phyloP scores from a whole-genome alignment of 805 yeast species.

The Sungouiella blattae region DNA sequence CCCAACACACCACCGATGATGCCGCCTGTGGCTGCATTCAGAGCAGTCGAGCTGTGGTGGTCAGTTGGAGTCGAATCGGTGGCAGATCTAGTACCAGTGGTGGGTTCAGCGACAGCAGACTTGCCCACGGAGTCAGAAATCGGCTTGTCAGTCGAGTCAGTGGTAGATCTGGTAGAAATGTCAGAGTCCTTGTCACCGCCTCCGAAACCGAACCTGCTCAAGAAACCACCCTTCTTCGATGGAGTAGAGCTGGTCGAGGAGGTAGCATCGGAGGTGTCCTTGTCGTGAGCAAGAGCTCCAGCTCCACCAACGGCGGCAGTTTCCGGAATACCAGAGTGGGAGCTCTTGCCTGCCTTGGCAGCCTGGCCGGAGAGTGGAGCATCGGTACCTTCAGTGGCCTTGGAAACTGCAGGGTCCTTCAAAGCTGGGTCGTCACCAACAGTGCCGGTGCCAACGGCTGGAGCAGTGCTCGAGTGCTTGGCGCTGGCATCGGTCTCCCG shows the following conservation, averaged over 20 bases:
- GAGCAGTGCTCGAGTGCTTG: slow-evolving; percentile 1
- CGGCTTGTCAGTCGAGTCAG: neutral
- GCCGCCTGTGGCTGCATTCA: slow-evolving; percentile 3
- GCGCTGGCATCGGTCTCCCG: slow-evolving; percentile 3
- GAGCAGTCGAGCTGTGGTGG: neutral
- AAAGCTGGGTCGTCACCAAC: neutral
- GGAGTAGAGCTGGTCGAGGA: too few species aligned
- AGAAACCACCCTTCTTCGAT: slow-evolving; percentile 9
- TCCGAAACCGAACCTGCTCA: slow-evolving; percentile 8
- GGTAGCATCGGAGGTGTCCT: slow-evolving; percentile 7
- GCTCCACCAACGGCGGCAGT: slow-evolving; percentile 19
- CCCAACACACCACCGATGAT: slow-evolving; percentile 17
- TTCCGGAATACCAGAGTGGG: neutral
- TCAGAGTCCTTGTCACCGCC: slow-evolving; percentile 1
- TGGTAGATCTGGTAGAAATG: neutral
- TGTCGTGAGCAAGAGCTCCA: slow-evolving; percentile 14
- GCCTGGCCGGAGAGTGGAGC: neutral
- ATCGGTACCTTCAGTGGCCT: neutral
- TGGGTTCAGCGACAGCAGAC: too few species aligned
- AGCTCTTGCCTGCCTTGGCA: neutral
- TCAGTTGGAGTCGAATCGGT: neutral
- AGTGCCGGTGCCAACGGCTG: slow-evolving; percentile 2
- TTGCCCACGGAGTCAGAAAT: neutral
- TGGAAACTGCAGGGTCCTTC: neutral
- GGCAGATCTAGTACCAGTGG: neutral